Evolutionary conservation across 768 basidiomycete genomes (phyloP).

Genomic region (Russula ochroleuca): DNA sequence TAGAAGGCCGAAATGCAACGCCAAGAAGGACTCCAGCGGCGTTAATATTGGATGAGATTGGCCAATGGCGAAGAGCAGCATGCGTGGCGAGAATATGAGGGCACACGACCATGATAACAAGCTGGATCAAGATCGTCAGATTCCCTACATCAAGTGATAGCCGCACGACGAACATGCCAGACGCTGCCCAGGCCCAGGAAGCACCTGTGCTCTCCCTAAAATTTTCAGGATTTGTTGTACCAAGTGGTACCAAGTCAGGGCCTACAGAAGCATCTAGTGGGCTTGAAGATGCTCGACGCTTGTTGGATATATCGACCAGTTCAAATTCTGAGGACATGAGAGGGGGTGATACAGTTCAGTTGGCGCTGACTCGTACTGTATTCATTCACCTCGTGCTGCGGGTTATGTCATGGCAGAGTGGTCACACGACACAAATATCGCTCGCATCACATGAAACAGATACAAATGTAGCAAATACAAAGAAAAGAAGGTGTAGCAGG

Average conservation of each 20-base stretch:
- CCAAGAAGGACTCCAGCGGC: slow-evolving; percentile 63
- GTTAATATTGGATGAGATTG: slow-evolving; percentile 53
- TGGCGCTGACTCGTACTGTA: too few species aligned
- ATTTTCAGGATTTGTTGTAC: neutral
- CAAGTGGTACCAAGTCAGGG: neutral
- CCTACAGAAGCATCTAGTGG: neutral
- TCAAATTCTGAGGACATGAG: slow-evolving; percentile 33
- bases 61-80: slow-evolving; percentile 55
- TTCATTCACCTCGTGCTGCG: neutral
- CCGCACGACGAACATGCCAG: slow-evolving; percentile 23
- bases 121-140: slow-evolving; percentile 20
- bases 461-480: slow-evolving; percentile 5
- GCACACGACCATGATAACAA: slow-evolving; percentile 30
- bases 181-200: slow-evolving; percentile 24
- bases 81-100: slow-evolving; percentile 50
- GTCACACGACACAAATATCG: slow-evolving; percentile 17
- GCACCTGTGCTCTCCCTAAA: slow-evolving; percentile 16
- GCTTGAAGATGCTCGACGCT: slow-evolving; percentile 12
- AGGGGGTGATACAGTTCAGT: neutral
- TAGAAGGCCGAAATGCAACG: slow-evolving; percentile 60
- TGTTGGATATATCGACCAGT: slow-evolving; percentile 38
- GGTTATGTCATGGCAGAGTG: neutral
- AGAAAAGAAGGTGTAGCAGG: neutral
- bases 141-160: slow-evolving; percentile 1
- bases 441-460: slow-evolving; percentile 11